Evolutionary conservation across 345 rosid species (phyloP), one percentile per base, ranked within the genome.

Genomic region (Eucalyptus erythrocorys): DNA sequence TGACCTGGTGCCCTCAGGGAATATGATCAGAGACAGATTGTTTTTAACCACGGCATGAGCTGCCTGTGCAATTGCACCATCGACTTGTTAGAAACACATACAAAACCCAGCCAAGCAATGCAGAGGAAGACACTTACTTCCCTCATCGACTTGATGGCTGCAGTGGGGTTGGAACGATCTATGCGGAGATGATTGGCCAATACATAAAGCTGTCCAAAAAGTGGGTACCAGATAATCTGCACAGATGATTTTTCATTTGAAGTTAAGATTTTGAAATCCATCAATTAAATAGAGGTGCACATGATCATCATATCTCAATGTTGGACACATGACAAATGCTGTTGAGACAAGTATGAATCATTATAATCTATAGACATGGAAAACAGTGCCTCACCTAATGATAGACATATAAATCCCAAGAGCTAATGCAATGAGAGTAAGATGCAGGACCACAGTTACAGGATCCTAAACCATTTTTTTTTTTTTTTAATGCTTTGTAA

Each of bases 1-100:
- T 57, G 96, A 95, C 89, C 96, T 89, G 47, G 95, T 94, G 51
- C 96, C 96, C 92, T 95, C 93, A 1, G 96, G 96, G 86, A 94
- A 95, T 51, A 95, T 92, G 81, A 92, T 87, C 59, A 94, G 66
- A 40, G 97, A 95, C 15, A 95, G 90, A 26, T 92, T 89, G 88
- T 93, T 90, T 40, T 87, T 89, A 13, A 89, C 88, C 34, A 93
- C 89, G 13, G 94, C 88, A 47, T 26, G 40, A 87, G 93, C 92
- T 17, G 89, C 94, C 93, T 93, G 92, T 49, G 26, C 30, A 49
- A n/a, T 66, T 30, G 85, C 48, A 26, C 17, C 53, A 85, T 85
- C 48, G 88, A 47, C 49, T 30, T 17, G 50, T 34, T 9, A 37
- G 48, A 81, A n/a, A 76, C 47, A 76, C 47, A 12, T 10, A 12